Evolutionary conservation across 2,329 filamentous ascomycete species (phyloP).

Genomic region (Fusarium brachygibbosum): DNA sequence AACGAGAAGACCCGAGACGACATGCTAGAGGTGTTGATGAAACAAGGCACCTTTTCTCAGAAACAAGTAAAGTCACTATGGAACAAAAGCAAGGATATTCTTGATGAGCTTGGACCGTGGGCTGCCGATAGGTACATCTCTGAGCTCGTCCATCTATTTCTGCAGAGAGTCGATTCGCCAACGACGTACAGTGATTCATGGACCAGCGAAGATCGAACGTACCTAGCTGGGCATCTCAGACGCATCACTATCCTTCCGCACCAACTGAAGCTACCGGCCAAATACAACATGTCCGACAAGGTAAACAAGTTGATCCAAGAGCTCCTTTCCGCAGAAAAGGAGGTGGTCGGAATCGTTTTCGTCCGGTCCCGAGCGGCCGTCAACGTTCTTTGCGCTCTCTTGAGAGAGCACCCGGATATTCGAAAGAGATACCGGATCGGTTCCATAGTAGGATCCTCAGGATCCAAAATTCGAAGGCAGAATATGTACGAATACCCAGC

Average conservation of each 20-base stretch:
- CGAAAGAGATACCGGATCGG: slow-evolving; percentile 64
- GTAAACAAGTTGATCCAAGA: slow-evolving; percentile 65
- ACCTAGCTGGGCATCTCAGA: slow-evolving; percentile 64
- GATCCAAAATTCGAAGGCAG: slow-evolving; percentile 51
- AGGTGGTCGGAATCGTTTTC: slow-evolving; percentile 74
- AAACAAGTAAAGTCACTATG: slow-evolving; percentile 69
- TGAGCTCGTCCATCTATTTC: slow-evolving; percentile 58
- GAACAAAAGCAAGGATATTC: slow-evolving; percentile 64
- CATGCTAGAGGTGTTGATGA: slow-evolving; percentile 58
- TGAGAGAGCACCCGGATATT: slow-evolving; percentile 65
- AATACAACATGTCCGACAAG: slow-evolving; percentile 67
- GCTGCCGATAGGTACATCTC: slow-evolving; percentile 76
- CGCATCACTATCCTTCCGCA: slow-evolving; percentile 49
- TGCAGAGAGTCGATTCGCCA: slow-evolving; percentile 41
- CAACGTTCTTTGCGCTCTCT: slow-evolving; percentile 69
- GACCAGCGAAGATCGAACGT: slow-evolving; percentile 66
- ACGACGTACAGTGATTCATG: slow-evolving; percentile 56
- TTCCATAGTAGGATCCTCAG: slow-evolving; percentile 67
- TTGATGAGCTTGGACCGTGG: slow-evolving; percentile 74
- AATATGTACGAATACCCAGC: slow-evolving; percentile 58
- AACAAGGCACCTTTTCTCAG: slow-evolving; percentile 64
- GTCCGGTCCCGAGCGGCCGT: slow-evolving; percentile 73
- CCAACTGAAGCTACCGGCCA: slow-evolving; percentile 24
- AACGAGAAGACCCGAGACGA: slow-evolving; percentile 57
- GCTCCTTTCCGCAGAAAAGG: slow-evolving; percentile 60